Percentiles rank a stretch among this genome's conserved stretches.
Conservation (phyloP, 257 asterid genomes). For the Rhazya stricta region DNA sequence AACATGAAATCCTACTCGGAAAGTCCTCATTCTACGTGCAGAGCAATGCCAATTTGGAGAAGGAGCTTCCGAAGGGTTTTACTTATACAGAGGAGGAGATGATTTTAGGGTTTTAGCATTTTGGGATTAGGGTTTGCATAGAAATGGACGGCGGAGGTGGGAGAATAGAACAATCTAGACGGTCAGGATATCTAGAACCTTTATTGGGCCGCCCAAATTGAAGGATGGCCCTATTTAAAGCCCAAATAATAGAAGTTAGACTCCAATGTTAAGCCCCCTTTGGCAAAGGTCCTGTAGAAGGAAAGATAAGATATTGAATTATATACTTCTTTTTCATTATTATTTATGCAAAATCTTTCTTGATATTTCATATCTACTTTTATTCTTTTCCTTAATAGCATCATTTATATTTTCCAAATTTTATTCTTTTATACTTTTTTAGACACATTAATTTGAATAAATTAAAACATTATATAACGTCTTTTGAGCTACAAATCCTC, state of each 20-base stretch:
- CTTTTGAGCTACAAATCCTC: too few relatives aligned
- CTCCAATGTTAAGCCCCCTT: not conserved
- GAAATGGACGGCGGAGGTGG: conserved; percentile 5
- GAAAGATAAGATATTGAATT: too few relatives aligned
- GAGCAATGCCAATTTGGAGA: not conserved
- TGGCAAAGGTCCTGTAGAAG: too few relatives aligned
- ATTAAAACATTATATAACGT: too few relatives aligned
- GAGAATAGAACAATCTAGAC: conserved; percentile 21
- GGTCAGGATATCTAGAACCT: not conserved
- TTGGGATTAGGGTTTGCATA: conserved; percentile 2
- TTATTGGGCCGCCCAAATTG: not conserved
- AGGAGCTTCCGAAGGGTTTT: not conserved
- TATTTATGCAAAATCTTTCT: too few relatives aligned
- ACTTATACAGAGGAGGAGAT: conserved; percentile 11
- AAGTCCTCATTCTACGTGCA: not conserved
- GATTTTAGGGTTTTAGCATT: conserved; percentile 27
- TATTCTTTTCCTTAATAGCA: too few relatives aligned
- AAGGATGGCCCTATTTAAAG: not conserved
- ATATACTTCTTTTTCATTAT: too few relatives aligned
- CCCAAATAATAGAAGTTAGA: not conserved
- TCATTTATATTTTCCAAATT: too few relatives aligned
- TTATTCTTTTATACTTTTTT: too few relatives aligned
- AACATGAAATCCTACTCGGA: too few relatives aligned
- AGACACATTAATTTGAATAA: too few relatives aligned
- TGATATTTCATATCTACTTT: too few relatives aligned